phyloP scores from a whole-genome alignment of 345 rosid species.

The rapeseed (Brassica napus) region Da-Ae NC_063444.1:7656001-7656500 shows the following conservation, averaged over 20 bases:
- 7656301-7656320: slow-evolving; percentile 10
- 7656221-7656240: background rate
- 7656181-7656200: slow-evolving; percentile 1
- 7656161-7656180: background rate
- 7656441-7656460: slow-evolving; percentile 37
- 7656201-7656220: background rate
- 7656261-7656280: background rate
- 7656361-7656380: background rate
- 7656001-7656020: too few species aligned
- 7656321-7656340: background rate
- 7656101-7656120: background rate
- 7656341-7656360: background rate
- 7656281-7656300: background rate
- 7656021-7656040: background rate
- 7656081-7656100: background rate
- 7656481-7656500: slow-evolving; percentile 15
- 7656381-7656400: slow-evolving; percentile 26
- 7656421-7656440: slow-evolving; percentile 28
- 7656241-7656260: background rate
- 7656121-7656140: background rate
- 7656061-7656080: too few species aligned
- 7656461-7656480: slow-evolving; percentile 23
- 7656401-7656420: slow-evolving; percentile 7
- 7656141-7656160: slow-evolving; percentile 10
- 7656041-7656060: background rate